Evolutionary conservation across 2,329 filamentous ascomycete species (phyloP).

Genomic region (Tolypocladium ophioglossoides): DNA sequence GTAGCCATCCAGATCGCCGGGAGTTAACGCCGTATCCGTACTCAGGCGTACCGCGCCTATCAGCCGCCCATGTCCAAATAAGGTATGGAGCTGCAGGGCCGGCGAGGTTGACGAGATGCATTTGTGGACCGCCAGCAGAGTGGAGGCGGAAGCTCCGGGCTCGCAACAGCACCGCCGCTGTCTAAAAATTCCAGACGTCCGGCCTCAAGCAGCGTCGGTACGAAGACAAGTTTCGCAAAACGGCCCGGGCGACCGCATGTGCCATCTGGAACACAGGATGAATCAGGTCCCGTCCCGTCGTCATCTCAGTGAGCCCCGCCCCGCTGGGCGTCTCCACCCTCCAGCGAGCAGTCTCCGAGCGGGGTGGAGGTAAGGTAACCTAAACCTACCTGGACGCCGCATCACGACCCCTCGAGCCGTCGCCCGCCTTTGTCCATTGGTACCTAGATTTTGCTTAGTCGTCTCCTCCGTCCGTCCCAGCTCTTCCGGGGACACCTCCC

Average conservation of each 20-base stretch:
- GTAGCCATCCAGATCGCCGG: not conserved
- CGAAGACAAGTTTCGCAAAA: not conserved
- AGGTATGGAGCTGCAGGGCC: not conserved
- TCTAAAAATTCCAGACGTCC: not conserved
- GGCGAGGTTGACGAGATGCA: not conserved
- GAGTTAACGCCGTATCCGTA: not conserved
- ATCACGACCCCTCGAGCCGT: not conserved
- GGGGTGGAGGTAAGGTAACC: not conserved
- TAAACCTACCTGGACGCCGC: not conserved
- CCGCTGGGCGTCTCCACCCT: not conserved
- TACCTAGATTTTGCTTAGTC: not conserved
- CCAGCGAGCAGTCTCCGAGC: not conserved
- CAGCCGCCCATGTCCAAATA: not conserved
- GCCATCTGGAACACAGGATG: not conserved
- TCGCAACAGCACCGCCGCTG: not conserved
- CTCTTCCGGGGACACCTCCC: slow-evolving; percentile 5
- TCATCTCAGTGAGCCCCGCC: not conserved
- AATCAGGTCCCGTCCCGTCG: not conserved
- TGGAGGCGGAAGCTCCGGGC: slow-evolving; percentile 1
- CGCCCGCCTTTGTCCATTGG: not conserved
- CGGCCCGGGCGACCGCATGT: not conserved
- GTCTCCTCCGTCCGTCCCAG: slow-evolving; percentile 5
- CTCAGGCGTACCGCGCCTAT: not conserved
- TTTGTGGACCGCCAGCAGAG: not conserved
- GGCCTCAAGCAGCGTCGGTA: not conserved